phyloP scores from a whole-genome alignment of 257 asterid genomes.

The Phtheirospermum japonicum region DNA sequence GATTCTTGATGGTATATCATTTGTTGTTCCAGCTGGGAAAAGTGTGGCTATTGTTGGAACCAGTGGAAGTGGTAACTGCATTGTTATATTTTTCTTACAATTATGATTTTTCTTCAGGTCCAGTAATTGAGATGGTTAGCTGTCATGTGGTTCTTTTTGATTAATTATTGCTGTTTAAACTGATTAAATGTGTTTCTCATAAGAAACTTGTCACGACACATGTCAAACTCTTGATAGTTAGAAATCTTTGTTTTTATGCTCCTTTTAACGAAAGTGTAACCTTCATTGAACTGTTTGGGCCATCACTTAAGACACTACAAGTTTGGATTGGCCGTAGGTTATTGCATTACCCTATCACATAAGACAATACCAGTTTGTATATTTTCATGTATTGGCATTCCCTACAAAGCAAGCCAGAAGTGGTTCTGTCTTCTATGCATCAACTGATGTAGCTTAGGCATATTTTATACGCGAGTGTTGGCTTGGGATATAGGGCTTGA shows the following conservation, averaged over 20 bases:
- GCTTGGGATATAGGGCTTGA: constrained; percentile 23
- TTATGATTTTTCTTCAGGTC: constrained; percentile 24
- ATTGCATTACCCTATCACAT: not conserved
- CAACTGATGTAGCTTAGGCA: constrained; percentile 13
- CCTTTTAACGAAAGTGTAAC: constrained; percentile 8
- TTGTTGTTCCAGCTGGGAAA: constrained; percentile 90
- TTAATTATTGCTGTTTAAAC: constrained; percentile 11
- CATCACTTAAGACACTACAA: not conserved
- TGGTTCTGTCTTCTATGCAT: not conserved
- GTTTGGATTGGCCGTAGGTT: not conserved
- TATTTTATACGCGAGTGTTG: constrained; percentile 13
- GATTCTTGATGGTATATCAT: constrained; percentile 89
- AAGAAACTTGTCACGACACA: not conserved
- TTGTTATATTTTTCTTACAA: constrained; percentile 24
- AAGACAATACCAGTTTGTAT: constrained; percentile 9
- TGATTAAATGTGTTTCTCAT: constrained; percentile 16
- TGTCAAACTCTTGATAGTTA: not conserved
- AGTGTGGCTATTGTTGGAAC: constrained; percentile 99
- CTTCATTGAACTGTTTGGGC: constrained; percentile 20
- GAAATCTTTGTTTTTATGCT: not conserved
- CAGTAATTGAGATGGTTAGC: constrained; percentile 15
- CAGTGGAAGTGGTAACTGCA: constrained; percentile 88
- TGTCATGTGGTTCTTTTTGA: constrained; percentile 6
- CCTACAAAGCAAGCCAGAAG: not conserved
- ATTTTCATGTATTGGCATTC: not conserved